Evolutionary conservation across 306 rosid genomes (phyloP).

Genomic region (Quercus alba): DNA sequence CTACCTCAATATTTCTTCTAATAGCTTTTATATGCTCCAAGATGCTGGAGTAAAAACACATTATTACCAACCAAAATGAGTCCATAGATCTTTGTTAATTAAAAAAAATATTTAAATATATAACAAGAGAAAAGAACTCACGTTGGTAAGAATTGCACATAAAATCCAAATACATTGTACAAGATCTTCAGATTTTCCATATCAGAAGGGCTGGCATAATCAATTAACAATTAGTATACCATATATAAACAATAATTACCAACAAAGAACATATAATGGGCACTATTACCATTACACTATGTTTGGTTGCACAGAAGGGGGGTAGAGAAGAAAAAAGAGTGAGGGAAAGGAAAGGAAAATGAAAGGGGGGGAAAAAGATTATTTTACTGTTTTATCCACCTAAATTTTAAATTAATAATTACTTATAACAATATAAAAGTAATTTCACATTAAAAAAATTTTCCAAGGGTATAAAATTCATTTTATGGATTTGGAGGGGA

Average conservation of each 20-base stretch:
- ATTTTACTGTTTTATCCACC: too few relatives aligned
- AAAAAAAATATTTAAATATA: background rate
- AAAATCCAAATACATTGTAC: slow-evolving; percentile 81
- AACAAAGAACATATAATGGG: background rate
- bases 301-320: too few relatives aligned
- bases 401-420: too few relatives aligned
- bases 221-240: slow-evolving; percentile 2
- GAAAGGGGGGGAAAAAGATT: too few relatives aligned
- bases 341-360: too few relatives aligned
- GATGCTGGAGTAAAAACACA: slow-evolving; percentile 43
- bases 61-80: slow-evolving; percentile 1
- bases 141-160: slow-evolving; percentile 81
- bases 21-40: slow-evolving; percentile 50
- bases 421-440: too few relatives aligned
- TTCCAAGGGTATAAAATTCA: too few relatives aligned
- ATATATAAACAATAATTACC: background rate
- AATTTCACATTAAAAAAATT: too few relatives aligned
- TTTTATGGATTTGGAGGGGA: too few relatives aligned
- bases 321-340: too few relatives aligned
- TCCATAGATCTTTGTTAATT: slow-evolving; percentile 4
- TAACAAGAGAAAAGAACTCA: slow-evolving; percentile 37
- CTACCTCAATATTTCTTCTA: slow-evolving; percentile 51
- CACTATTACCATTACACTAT: background rate
- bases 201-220: slow-evolving; percentile 44
- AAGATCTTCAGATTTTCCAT: slow-evolving; percentile 38